Evolutionary conservation across 495 filamentous ascomycete genomes (phyloP).

Genomic region (Tirmania nivea): DNA sequence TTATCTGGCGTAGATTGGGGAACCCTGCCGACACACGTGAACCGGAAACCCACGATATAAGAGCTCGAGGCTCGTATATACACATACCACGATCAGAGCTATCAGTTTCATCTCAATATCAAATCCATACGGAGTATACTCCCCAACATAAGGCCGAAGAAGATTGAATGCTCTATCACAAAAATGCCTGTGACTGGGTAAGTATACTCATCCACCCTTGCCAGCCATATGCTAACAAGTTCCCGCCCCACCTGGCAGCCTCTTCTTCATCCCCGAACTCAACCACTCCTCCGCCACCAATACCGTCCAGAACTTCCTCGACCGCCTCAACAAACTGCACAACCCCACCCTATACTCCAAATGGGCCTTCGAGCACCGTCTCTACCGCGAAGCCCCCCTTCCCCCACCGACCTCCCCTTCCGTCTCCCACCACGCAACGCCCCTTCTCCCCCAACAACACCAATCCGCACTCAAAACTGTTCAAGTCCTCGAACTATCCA

Average conservation of each 20-base stretch:
- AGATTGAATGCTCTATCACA: no score
- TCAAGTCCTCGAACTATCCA: constrained; percentile 11
- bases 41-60: no score
- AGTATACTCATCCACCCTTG: neutral
- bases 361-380: neutral
- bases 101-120: no score
- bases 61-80: no score
- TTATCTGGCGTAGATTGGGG: no score
- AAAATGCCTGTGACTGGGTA: neutral
- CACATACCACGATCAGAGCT: no score
- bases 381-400: neutral
- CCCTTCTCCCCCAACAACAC: constrained; percentile 21
- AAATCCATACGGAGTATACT: no score
- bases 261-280: constrained; percentile 29
- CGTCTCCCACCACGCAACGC: constrained; percentile 18
- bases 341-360: neutral
- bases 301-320: constrained; percentile 12
- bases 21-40: no score
- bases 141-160: no score
- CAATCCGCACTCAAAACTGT: constrained; percentile 27
- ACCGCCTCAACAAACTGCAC: neutral
- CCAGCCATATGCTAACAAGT: constrained; percentile 18
- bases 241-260: constrained; percentile 38
- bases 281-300: neutral
- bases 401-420: neutral